These are phyloP conservation scores for Tylopilus sp. DNA, from an alignment of 1,284 basidiomycete genomes.

Conservation along the genomic window DNA sequence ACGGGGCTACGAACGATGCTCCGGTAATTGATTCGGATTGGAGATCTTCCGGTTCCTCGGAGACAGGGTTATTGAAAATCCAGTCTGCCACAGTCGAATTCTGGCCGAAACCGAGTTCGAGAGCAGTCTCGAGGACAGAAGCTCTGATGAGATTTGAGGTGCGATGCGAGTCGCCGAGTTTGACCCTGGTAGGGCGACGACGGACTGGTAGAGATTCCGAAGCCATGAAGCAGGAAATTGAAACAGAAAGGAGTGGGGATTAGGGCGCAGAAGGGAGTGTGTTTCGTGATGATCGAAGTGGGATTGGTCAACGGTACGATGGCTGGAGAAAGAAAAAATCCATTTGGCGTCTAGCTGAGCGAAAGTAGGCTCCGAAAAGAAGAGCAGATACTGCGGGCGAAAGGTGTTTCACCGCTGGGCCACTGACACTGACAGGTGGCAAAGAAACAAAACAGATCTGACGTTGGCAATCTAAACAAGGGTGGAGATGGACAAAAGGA, in stretches of 20 bases:
- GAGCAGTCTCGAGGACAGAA: constrained; percentile 75
- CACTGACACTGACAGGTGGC: background rate
- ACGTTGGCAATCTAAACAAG: background rate
- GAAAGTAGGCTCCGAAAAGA: background rate
- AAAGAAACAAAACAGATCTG: background rate
- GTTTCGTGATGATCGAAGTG: constrained; percentile 28
- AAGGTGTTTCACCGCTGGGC: constrained; percentile 21
- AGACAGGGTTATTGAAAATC: constrained; percentile 71
- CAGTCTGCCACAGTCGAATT: constrained; percentile 70
- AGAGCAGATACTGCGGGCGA: constrained; percentile 18
- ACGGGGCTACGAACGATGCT: constrained; percentile 3
- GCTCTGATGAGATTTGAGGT: constrained; percentile 70
- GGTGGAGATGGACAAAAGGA: background rate
- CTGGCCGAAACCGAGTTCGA: constrained; percentile 69
- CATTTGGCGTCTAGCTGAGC: constrained; percentile 33
- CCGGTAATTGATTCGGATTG: constrained; percentile 8
- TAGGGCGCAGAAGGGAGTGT: constrained; percentile 4
- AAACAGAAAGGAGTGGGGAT: constrained; percentile 26
- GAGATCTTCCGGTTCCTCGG: constrained; percentile 60
- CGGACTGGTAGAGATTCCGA: constrained; percentile 29
- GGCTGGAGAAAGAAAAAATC: constrained; percentile 22
- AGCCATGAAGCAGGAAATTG: constrained; percentile 29
- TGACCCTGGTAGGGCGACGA: constrained; percentile 42
- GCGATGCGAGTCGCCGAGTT: constrained; percentile 40
- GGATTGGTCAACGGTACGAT: constrained; percentile 25